A percentile compares a stretch with the other conserved stretches of the same genome.
Conservation (phyloP, 352 stramenopile species). For the Phytopythium vexans region DNA sequence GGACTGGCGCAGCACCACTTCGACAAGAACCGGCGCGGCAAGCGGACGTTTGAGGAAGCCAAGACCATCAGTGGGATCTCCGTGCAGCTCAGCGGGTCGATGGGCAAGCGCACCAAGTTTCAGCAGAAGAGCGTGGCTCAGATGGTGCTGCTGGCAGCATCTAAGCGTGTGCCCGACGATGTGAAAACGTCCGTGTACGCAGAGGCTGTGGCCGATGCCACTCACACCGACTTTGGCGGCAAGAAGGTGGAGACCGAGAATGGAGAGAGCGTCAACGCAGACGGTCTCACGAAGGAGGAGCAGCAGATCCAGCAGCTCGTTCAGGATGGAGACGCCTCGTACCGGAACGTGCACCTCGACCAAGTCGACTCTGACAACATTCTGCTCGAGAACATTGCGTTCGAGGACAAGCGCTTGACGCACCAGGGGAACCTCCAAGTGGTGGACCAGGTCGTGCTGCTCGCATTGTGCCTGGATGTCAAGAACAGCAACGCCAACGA, state of each 20-base stretch:
- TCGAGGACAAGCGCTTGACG: constrained; percentile 65
- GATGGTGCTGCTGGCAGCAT: constrained; percentile 75
- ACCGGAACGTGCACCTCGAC: constrained; percentile 83
- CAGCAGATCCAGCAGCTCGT: constrained; percentile 57
- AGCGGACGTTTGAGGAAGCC: constrained; percentile 86
- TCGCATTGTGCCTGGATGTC: constrained; percentile 95
- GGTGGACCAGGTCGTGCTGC: constrained; percentile 87
- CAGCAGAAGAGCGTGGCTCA: constrained; percentile 91
- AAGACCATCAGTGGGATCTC: constrained; percentile 79
- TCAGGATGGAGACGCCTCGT: constrained; percentile 59
- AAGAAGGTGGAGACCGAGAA: constrained; percentile 26
- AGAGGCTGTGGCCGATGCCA: constrained; percentile 47
- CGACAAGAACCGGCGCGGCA: constrained; percentile 87
- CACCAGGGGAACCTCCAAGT: constrained; percentile 74
- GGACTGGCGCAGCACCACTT: constrained; percentile 93
- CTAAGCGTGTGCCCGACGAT: constrained; percentile 39
- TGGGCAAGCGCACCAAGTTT: constrained; percentile 95
- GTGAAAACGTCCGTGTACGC: constrained; percentile 48
- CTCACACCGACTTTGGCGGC: constrained; percentile 67
- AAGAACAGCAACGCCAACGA: constrained; percentile 96
- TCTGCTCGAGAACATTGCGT: constrained; percentile 91
- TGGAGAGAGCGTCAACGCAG: no score
- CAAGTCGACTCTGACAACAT: constrained; percentile 89
- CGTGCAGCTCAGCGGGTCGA: constrained; percentile 88
- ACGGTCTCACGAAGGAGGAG: constrained; percentile 48